phyloP scores from a whole-genome alignment of 2,329 filamentous ascomycete genomes.

The Trichoderma sp. region DNA sequence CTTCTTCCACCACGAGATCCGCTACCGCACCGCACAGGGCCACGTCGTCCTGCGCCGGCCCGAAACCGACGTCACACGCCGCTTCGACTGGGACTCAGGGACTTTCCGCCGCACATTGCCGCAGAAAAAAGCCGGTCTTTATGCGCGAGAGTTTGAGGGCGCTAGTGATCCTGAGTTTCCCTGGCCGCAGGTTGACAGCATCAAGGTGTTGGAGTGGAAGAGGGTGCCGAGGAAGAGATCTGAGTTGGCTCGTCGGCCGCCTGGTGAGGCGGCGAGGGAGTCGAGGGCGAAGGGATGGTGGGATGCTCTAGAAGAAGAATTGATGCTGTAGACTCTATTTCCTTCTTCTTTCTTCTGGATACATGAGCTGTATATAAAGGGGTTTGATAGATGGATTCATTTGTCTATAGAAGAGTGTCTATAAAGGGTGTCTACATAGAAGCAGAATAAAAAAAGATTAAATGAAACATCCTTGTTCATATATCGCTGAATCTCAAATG shows the following conservation, averaged over 20 bases:
- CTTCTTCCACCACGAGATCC: slow-evolving; percentile 32
- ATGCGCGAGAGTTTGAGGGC: slow-evolving; percentile 19
- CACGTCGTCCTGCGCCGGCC: slow-evolving; percentile 28
- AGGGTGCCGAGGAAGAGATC: slow-evolving; percentile 27
- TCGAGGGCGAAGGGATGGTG: slow-evolving; percentile 29
- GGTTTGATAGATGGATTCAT: background rate
- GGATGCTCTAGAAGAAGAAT: slow-evolving; percentile 29
- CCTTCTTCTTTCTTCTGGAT: background rate
- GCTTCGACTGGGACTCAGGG: slow-evolving; percentile 26
- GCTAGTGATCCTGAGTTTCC: slow-evolving; percentile 23
- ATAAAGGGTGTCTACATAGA: background rate
- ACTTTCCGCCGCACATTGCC: slow-evolving; percentile 29
- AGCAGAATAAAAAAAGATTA: no score
- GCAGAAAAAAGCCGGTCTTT: slow-evolving; percentile 24
- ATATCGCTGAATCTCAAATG: background rate
- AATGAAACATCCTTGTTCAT: no score
- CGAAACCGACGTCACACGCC: slow-evolving; percentile 18
- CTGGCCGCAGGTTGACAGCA: slow-evolving; percentile 26
- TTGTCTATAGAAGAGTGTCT: background rate
- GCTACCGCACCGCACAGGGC: slow-evolving; percentile 36
- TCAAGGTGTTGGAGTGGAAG: slow-evolving; percentile 28
- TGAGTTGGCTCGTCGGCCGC: slow-evolving; percentile 24
- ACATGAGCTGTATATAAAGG: background rate
- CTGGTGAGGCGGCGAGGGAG: slow-evolving; percentile 19
- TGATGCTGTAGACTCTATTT: slow-evolving; percentile 28